phyloP scores from a whole-genome alignment of 176 grass and related monocot genomes.

The Guadua angustifolia region DNA sequence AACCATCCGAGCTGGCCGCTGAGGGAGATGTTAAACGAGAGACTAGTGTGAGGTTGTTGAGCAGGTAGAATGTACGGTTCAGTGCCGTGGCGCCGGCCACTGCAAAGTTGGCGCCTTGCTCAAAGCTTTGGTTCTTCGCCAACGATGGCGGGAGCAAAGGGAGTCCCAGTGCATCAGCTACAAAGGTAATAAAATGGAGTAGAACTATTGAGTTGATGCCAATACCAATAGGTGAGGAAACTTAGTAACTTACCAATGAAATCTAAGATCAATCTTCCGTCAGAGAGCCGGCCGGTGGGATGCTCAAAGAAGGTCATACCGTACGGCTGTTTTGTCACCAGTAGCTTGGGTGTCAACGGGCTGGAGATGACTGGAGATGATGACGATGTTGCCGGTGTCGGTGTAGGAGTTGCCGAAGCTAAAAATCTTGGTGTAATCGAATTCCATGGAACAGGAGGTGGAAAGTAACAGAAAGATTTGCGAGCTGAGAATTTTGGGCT shows the following conservation, averaged over 20 bases:
- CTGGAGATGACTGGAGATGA: no score
- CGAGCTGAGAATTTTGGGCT: conserved; percentile 13
- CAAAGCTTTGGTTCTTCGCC: conserved; percentile 45
- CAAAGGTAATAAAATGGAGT: neutral
- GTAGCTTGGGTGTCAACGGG: no score
- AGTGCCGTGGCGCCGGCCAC: conserved; percentile 48
- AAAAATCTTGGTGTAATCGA: conserved; percentile 53
- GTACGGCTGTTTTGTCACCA: no score
- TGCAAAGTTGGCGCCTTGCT: conserved; percentile 62
- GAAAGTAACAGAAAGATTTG: conserved; percentile 20
- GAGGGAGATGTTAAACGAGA: conserved; percentile 45
- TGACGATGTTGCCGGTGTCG: conserved; percentile 37
- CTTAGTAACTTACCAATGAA: conserved; percentile 47
- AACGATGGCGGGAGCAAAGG: conserved; percentile 56
- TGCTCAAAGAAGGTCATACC: no score
- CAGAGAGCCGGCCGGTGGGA: conserved; percentile 37
- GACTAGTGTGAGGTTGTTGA: neutral
- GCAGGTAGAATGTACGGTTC: conserved; percentile 5
- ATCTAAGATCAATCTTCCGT: conserved; percentile 63
- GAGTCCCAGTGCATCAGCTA: conserved; percentile 61
- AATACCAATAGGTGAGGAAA: no score
- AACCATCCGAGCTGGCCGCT: conserved; percentile 54
- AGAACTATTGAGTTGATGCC: neutral
- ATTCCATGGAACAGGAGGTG: conserved; percentile 20
- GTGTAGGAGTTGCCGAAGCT: conserved; percentile 69